Conservation (phyloP, 352 stramenopile genomes). For the Peronospora tabacina region DNA sequence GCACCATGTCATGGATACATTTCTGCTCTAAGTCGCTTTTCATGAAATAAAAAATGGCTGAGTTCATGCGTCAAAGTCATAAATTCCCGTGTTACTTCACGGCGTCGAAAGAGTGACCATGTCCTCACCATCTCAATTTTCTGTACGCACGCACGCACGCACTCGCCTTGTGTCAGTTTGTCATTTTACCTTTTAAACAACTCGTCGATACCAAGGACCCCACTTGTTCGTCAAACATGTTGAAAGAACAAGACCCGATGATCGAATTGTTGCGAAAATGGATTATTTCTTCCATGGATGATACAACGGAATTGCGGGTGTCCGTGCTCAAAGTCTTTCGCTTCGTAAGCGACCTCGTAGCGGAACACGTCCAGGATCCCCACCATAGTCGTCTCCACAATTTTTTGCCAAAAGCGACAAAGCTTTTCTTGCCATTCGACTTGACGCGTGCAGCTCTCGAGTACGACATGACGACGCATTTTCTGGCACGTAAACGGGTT, state of each 20-base stretch:
- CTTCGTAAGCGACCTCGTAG: conserved; percentile 70
- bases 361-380: conserved; percentile 47
- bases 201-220: too few species aligned
- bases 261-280: conserved; percentile 81
- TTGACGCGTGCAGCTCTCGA: conserved; percentile 50
- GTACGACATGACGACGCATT: conserved; percentile 68
- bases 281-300: conserved; percentile 69
- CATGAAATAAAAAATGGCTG: neutral
- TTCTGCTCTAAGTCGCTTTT: conserved; percentile 35
- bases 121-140: too few species aligned
- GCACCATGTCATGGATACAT: conserved; percentile 69
- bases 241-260: conserved; percentile 82
- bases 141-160: too few species aligned
- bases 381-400: conserved; percentile 44
- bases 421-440: conserved; percentile 65
- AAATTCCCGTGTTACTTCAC: too few species aligned
- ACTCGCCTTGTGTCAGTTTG: too few species aligned
- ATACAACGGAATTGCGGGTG: conserved; percentile 50
- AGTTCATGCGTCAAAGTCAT: too few species aligned
- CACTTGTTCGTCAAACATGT: conserved; percentile 35
- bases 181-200: too few species aligned
- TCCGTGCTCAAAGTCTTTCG: conserved; percentile 61
- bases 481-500: conserved; percentile 71
- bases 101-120: too few species aligned
- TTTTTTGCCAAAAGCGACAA: conserved; percentile 54